Evolutionary conservation across 768 basidiomycete genomes (phyloP).

Genomic region (Termitomyces eurrhizus): DNA sequence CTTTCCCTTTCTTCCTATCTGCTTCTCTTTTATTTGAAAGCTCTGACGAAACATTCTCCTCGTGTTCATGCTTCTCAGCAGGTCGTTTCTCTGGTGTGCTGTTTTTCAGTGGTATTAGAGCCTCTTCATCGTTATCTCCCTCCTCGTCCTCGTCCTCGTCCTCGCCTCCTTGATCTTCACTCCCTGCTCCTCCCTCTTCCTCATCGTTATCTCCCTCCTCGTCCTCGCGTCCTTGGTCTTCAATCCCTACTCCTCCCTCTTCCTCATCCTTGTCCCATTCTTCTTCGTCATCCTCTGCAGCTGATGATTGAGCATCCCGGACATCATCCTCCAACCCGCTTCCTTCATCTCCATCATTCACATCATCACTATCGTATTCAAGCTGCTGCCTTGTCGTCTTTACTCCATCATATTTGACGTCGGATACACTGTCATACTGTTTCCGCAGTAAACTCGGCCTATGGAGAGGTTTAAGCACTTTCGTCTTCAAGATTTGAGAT

Average conservation of each 20-base stretch:
- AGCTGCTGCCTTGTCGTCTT: constrained; percentile 58
- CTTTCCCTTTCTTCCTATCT: constrained; percentile 79
- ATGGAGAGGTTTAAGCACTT: constrained; percentile 3
- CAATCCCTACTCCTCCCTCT: background rate
- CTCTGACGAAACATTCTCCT: constrained; percentile 44
- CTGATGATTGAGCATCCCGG: background rate
- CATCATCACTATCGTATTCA: constrained; percentile 40
- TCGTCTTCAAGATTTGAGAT: background rate
- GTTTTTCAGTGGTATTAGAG: background rate
- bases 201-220: background rate
- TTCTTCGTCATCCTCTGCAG: constrained; percentile 12
- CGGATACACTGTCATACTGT: constrained; percentile 58
- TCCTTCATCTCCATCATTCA: constrained; percentile 53
- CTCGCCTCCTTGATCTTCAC: background rate
- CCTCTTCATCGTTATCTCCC: background rate
- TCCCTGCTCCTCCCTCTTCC: no score
- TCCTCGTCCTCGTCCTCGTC: background rate
- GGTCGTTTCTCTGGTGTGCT: constrained; percentile 3
- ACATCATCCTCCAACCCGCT: constrained; percentile 27
- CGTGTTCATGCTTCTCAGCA: constrained; percentile 14
- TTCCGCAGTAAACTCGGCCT: constrained; percentile 73
- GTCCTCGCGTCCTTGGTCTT: constrained; percentile 9
- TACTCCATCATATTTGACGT: constrained; percentile 77
- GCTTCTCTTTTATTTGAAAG: constrained; percentile 60
- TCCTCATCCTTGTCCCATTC: constrained; percentile 4